Base-by-base conservation (phyloP, 1,284 basidiomycete genomes). In the Papiliotrema laurentii region DNA sequence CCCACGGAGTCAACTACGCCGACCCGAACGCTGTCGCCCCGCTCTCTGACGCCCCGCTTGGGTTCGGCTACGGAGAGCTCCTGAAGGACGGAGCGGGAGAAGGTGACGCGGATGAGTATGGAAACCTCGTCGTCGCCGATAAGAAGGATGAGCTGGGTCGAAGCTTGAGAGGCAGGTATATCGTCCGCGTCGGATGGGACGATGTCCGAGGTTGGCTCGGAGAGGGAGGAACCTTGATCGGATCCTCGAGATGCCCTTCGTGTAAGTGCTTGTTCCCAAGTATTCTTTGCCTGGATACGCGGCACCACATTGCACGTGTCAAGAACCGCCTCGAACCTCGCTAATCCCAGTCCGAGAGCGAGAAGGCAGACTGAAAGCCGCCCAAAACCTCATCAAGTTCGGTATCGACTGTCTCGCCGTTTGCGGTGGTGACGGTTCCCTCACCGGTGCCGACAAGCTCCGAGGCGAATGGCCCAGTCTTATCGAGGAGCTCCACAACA, bases 381-480 rank as follows among this genome's bases (percentile, higher is more conserved):
- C 90, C 1, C 77, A 83, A 66, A 97, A 98, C 72, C 78, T 99
- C 53, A 86, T 98, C 75, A 86, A 84, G 62, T 90, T 92, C 73
- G 94, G 94, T 47, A 98, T 98, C 64, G 91, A 97, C 70, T 93
- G 93, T 19, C 81, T 99, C 50, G 90, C 87, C 45, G 90, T 98
- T 38, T 97, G 94, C 61, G 96, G 94, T 53, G 96, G 94, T 66
- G 94, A 98, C 63, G 94, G 94, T 21, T 91, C 87, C 35, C 79
- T 99, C 53, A 97, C 94, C 0, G 94, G 94, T 51, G 94, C 96
- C 11, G 92, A 99, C 70, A 80, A 87, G 64, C 89, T 99, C 62
- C 80, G 96, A 50, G 80, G 83, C 5, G 94, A 99, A 77, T 99
- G 94, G 96, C 89, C 91, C 0, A 75, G 79, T 26, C 82, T 94